Conservation (phyloP, 345 rosid species). For the Hibiscus syriacus region DNA sequence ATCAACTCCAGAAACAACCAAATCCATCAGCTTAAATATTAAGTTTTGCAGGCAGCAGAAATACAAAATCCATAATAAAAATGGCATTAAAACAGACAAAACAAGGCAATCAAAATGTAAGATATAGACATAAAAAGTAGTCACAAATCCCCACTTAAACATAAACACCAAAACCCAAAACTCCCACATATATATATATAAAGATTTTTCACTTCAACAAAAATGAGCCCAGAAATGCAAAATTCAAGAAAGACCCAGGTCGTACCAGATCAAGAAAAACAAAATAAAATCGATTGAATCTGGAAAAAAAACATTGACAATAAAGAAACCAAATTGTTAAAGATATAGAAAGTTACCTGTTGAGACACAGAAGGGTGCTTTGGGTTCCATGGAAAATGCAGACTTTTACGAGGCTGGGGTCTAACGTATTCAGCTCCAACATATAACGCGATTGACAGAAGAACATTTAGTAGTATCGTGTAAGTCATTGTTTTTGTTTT, state of each 20-base stretch:
- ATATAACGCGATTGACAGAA: slow-evolving; percentile 26
- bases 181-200: not conserved
- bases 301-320: not conserved
- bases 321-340: not conserved
- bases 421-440: slow-evolving; percentile 50
- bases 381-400: slow-evolving; percentile 56
- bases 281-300: not conserved
- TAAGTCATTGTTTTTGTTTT: slow-evolving; percentile 11
- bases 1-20: not conserved
- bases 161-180: not conserved
- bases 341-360: slow-evolving; percentile 40
- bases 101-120: not conserved
- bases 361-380: slow-evolving; percentile 50
- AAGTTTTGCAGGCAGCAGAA: not conserved
- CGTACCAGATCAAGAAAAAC: slow-evolving; percentile 13
- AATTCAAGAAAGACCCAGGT: slow-evolving; percentile 15
- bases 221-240: not conserved
- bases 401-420: slow-evolving; percentile 68
- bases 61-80: not conserved
- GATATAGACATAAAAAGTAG: too few relatives aligned
- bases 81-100: not conserved
- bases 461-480: not conserved
- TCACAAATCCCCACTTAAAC: not conserved
- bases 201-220: not conserved
- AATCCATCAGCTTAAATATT: not conserved